Base-by-base conservation (phyloP, 106 monocot genomes). In the Chionographis japonica region DNA sequence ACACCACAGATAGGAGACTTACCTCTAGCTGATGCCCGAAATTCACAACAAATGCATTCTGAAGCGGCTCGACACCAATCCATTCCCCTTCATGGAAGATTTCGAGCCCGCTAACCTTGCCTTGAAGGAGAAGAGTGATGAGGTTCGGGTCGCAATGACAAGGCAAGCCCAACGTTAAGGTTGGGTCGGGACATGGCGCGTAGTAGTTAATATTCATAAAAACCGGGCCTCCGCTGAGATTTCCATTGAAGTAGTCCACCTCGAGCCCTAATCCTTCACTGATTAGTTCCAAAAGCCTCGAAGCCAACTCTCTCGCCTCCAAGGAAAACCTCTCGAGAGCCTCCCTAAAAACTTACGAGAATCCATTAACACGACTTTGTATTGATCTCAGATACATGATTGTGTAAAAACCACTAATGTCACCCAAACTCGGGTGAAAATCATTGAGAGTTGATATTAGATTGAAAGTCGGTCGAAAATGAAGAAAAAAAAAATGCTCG, bases 151-250 rank as follows among this genome's bases (percentile, higher is more conserved):
- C 83, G 19, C 78, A 78, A 19, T 83, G 83, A 38, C 55, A 54
- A n/a, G 70, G 55, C 37, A 83, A 27, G 11, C 83, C 83, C 27
- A 78, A 14, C 16, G 78, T 74, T 18, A 74, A 58, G 56, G 74
- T 83, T 27, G 83, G 83, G 20, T 83, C 83, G 0, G 83, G 83
- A 37, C 78, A 83, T 6, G 65, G 54, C 5, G 74, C 52, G 37
- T 78, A 83, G 65, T 66, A 52, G 66, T 83, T 83, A 20, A 67
- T 50, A 14, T 70, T 54, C 54, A 74, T 70, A 3, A 66, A 27
- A 9, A 56, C 52, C 3, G 35, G 63, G 2, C 70, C 78, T 20
- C 66, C 65, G 12, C 55, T 74, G 27, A 63, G 66, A 12, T 74
- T 59, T 37, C 66, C 78, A 4, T 56, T 37, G 56, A 74, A 70